Evolutionary conservation across 768 basidiomycete species (phyloP).

Genomic region (Hypholoma sublateritium): DNA sequence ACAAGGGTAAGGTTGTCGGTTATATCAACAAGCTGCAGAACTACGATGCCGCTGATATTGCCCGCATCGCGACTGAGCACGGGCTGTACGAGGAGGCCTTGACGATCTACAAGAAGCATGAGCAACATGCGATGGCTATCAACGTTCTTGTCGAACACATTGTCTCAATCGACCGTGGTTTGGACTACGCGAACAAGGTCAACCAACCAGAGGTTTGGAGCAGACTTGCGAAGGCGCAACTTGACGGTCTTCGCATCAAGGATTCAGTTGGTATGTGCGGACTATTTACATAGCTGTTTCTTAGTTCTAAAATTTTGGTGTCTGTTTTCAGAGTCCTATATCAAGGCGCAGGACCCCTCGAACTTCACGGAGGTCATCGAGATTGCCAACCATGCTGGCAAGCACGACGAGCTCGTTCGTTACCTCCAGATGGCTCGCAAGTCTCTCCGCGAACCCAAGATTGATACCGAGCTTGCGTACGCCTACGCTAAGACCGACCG

Average conservation of each 20-base stretch:
- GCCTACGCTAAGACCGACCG: constrained; percentile 97
- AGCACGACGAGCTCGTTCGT: constrained; percentile 91
- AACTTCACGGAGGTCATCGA: constrained; percentile 97
- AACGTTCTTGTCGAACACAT: constrained; percentile 98
- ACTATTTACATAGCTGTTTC: too few relatives aligned
- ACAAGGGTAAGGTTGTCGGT: constrained; percentile 97
- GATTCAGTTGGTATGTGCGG: constrained; percentile 81
- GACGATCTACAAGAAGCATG: constrained; percentile 97
- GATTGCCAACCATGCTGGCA: constrained; percentile 86
- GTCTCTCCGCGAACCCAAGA: constrained; percentile 92
- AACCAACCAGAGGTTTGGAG: constrained; percentile 98
- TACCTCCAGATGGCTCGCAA: constrained; percentile 99
- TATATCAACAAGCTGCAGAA: constrained; percentile 98
- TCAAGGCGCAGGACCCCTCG: constrained; percentile 93
- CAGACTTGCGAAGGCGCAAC: constrained; percentile 95
- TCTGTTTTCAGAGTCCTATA: constrained; percentile 72
- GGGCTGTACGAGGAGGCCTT: constrained; percentile 95
- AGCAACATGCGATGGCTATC: constrained; percentile 93
- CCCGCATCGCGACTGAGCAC: constrained; percentile 95
- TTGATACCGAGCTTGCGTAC: constrained; percentile 97
- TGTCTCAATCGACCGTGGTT: constrained; percentile 94
- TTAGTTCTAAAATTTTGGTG: too few relatives aligned
- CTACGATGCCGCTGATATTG: constrained; percentile 93
- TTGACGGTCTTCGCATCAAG: constrained; percentile 97
- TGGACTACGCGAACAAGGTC: constrained; percentile 95